Evolutionary conservation across 108 stramenopile species (phyloP), one percentile per base, ranked within the genome.

Genomic region (Nitzschia sp.): DNA sequence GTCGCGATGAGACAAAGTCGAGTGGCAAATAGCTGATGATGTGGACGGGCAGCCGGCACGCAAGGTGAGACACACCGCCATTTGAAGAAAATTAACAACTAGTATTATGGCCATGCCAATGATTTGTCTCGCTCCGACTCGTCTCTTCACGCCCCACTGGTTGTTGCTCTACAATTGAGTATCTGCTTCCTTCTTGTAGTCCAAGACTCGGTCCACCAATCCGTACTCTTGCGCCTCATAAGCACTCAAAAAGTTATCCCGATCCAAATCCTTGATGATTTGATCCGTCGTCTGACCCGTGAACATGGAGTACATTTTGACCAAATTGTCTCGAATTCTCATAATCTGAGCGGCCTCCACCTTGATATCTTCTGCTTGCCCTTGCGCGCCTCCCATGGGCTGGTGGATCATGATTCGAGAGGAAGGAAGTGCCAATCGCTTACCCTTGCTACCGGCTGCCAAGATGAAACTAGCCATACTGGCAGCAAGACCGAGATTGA

Each of bases 371-470:
- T 97, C 94, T 2, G 98, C 97, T 70, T 98, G 98, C 42, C 97
- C 98, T 80, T 91, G 95, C 2, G 98, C 98, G n/a, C 97, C 97
- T 32, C 98, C 98, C 96, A 96, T 96, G 64, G 98, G 98, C 79
- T 98, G 98, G 87, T 98, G 98, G 80, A 98, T 97, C 98, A 98
- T 98, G 67, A 94, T 93, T 9, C 98, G 86, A 6, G 95, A 95
- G 58, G 92, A 93, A 19, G 98, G 98, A n/a, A 98, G 79, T 15
- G 98, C 97, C 71, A 96, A 73, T 28, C 95, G 89, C 67, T 92
- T 93, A 30, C 96, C 96, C 79, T 95, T 94, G 53, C 88, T 76
- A 51, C 98, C 98, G 21, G 96, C 98, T 13, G 93, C 95, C 66
- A 98, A 89, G 75, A 98, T 89, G 84, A 98, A 98, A 56, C 91